Percentiles rank a stretch among this genome's conserved stretches.
These are phyloP conservation scores for Kwoniella dendrophila DNA, from an alignment of 768 basidiomycete genomes.

Conservation along the genomic window DNA sequence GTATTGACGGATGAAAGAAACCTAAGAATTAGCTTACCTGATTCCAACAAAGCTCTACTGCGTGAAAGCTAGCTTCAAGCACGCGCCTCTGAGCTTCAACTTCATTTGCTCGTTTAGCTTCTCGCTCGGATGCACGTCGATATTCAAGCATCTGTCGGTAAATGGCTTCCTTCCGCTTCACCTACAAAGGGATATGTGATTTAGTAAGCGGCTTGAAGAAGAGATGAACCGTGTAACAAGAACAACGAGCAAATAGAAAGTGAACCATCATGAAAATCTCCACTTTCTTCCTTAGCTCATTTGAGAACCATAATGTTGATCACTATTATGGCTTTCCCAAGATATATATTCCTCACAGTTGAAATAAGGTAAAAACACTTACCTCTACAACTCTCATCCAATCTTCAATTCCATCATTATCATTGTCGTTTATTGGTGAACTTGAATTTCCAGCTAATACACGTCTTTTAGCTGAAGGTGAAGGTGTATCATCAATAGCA, in stretches of 20 bases:
- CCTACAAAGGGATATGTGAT: conserved; percentile 2
- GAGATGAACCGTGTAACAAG: too few relatives aligned
- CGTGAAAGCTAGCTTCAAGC: conserved; percentile 44
- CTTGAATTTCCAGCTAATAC: conserved; percentile 22
- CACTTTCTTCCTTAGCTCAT: too few relatives aligned
- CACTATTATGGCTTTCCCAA: too few relatives aligned
- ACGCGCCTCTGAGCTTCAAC: conserved; percentile 42
- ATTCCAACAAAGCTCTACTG: conserved; percentile 51
- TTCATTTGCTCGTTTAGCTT: conserved; percentile 38
- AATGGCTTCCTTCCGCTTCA: conserved; percentile 49
- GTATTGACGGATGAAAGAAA: neutral
- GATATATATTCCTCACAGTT: too few relatives aligned
- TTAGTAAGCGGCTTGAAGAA: too few relatives aligned
- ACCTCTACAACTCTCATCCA: conserved; percentile 50
- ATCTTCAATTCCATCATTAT: conserved; percentile 41
- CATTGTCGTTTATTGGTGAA: conserved; percentile 15
- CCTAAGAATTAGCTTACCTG: conserved; percentile 30
- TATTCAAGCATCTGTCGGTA: conserved; percentile 54
- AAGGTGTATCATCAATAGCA: conserved; percentile 33
- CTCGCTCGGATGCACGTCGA: conserved; percentile 42
- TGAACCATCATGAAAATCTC: too few relatives aligned
- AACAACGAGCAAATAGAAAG: too few relatives aligned
- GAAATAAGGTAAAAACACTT: too few relatives aligned
- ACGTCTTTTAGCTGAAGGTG: conserved; percentile 33
- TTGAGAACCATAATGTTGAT: too few relatives aligned